phyloP scores from a whole-genome alignment of 2,329 filamentous ascomycete genomes.

The Verticillium nubilum region DNA sequence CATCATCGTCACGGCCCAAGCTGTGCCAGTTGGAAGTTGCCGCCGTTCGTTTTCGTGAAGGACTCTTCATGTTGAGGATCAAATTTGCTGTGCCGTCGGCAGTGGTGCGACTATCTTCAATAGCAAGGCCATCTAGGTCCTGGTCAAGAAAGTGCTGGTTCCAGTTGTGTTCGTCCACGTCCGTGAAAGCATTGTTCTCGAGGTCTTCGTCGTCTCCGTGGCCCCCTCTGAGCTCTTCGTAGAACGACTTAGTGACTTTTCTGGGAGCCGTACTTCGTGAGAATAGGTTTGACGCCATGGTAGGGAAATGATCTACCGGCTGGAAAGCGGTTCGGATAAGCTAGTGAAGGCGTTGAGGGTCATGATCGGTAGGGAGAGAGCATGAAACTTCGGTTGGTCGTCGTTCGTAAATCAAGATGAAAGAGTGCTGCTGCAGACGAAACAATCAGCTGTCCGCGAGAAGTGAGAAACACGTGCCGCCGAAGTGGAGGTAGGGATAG shows the following conservation, averaged over 20 bases:
- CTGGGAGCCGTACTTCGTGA: constrained; percentile 32
- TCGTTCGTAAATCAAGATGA: neutral
- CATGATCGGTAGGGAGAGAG: neutral
- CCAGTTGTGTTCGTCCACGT: constrained; percentile 48
- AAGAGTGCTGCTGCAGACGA: neutral
- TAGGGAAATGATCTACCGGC: neutral
- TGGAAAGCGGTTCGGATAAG: neutral
- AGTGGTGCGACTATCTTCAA: constrained; percentile 41
- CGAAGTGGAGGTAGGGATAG: neutral
- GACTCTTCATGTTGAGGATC: neutral
- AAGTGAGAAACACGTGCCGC: neutral
- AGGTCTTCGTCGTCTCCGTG: constrained; percentile 33
- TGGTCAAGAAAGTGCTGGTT: constrained; percentile 45
- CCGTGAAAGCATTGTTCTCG: constrained; percentile 35
- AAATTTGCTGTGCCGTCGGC: constrained; percentile 27
- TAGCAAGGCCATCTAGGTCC: constrained; percentile 38
- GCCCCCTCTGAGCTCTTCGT: constrained; percentile 38
- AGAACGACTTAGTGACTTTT: constrained; percentile 37
- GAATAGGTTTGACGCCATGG: constrained; percentile 44
- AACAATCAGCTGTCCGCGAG: neutral
- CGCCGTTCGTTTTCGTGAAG: neutral
- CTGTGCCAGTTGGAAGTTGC: constrained; percentile 7
- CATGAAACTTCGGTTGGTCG: neutral
- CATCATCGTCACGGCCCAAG: constrained; percentile 38
- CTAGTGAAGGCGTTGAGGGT: neutral